Conservation (phyloP, 108 stramenopile genomes). For the Cyclostephanos tholiformis region DNA sequence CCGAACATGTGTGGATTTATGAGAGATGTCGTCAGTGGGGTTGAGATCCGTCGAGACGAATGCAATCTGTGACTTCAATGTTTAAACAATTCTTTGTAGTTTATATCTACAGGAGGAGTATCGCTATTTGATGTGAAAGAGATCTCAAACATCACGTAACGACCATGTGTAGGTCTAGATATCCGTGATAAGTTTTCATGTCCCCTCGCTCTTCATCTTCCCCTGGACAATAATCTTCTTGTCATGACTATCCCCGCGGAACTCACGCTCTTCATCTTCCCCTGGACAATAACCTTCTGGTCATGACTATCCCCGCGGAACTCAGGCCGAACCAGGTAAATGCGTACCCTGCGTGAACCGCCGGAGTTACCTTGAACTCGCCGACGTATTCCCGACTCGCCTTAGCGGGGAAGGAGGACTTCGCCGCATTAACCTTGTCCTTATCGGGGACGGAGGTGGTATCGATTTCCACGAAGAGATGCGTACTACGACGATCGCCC, state of each 20-base stretch:
- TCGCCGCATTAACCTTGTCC: neutral
- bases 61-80: too few species aligned
- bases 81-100: too few species aligned
- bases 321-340: constrained; percentile 86
- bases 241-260: constrained; percentile 77
- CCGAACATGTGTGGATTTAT: too few species aligned
- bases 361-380: constrained; percentile 82
- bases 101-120: too few species aligned
- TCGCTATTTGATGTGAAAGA: too few species aligned
- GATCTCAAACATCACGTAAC: too few species aligned
- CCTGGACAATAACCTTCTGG: constrained; percentile 68
- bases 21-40: too few species aligned
- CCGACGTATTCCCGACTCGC: constrained; percentile 57
- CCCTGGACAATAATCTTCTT: constrained; percentile 67
- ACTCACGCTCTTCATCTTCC: constrained; percentile 37
- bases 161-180: neutral
- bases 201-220: constrained; percentile 26
- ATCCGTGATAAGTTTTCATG: neutral
- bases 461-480: constrained; percentile 44
- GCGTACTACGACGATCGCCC: constrained; percentile 14
- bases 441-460: neutral
- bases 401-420: constrained; percentile 22
- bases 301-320: constrained; percentile 84
- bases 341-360: constrained; percentile 83
- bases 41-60: too few species aligned